phyloP scores from a whole-genome alignment of 305 asterid genomes.

The Striga hermonthica region DNA sequence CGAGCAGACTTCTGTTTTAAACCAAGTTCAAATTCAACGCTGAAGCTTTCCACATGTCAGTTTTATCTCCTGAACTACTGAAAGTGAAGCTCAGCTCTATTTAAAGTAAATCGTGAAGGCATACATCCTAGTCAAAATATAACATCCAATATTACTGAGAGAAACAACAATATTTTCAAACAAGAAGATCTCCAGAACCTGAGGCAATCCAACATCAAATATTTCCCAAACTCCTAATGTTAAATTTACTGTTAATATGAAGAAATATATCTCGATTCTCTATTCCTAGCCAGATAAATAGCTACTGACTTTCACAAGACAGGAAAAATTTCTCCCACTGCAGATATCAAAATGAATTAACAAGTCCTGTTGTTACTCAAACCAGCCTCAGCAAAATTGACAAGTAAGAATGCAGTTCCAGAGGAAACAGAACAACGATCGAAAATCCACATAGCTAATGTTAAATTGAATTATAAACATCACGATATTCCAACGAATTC shows the following conservation, averaged over 20 bases:
- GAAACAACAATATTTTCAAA: slow-evolving; percentile 4
- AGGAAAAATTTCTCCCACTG: slow-evolving; percentile 10
- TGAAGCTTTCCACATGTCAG: not conserved
- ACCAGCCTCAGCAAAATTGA: slow-evolving; percentile 23
- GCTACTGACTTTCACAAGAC: slow-evolving; percentile 2
- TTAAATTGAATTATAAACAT: slow-evolving; percentile 18
- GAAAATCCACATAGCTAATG: slow-evolving; percentile 1
- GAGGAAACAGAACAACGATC: slow-evolving; percentile 11
- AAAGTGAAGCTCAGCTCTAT: slow-evolving; percentile 15
- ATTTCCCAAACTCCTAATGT: not conserved
- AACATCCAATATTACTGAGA: not conserved
- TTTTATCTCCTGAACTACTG: slow-evolving; percentile 8
- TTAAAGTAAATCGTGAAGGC: slow-evolving; percentile 18
- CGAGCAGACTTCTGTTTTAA: not conserved
- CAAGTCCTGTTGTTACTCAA: not conserved
- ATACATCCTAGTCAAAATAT: slow-evolving; percentile 1
- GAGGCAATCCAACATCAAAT: slow-evolving; percentile 12
- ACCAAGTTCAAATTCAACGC: slow-evolving; percentile 5
- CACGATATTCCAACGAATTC: slow-evolving; percentile 13
- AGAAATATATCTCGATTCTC: not conserved
- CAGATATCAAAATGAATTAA: slow-evolving; percentile 23
- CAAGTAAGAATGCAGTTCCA: slow-evolving; percentile 16
- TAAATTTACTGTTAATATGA: slow-evolving; percentile 3
- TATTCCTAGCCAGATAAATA: slow-evolving; percentile 15
- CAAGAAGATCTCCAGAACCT: not conserved